A percentile compares a stretch with the other conserved stretches of the same genome.
Evolutionary conservation across 2,329 filamentous ascomycete species (phyloP).

Genomic region (Xylariomycetidae sp.): DNA sequence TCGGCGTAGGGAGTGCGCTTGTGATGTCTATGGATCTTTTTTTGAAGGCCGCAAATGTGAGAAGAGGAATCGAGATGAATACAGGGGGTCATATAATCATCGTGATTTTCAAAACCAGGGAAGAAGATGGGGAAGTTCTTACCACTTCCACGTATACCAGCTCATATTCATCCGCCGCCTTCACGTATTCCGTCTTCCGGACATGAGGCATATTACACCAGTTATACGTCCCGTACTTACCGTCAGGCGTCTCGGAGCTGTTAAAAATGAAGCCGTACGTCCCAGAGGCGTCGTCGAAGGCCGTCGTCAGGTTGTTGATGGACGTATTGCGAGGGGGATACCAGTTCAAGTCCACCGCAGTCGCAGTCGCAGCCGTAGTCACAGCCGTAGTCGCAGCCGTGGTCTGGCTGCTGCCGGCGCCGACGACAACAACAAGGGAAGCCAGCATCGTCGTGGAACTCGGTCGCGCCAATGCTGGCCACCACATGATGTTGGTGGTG

Average conservation of each 20-base stretch:
- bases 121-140: no score
- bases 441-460: background rate
- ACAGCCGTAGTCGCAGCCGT: background rate
- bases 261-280: conserved; percentile 73
- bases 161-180: conserved; percentile 49
- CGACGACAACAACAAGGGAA: background rate
- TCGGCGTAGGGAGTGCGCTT: conserved; percentile 76
- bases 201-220: conserved; percentile 89
- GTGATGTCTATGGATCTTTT: conserved; percentile 73
- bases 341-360: conserved; percentile 51
- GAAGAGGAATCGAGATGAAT: background rate
- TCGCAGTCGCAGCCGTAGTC: background rate
- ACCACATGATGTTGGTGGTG: background rate
- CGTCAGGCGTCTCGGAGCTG: conserved; percentile 52
- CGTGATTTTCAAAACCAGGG: no score
- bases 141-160: conserved; percentile 74
- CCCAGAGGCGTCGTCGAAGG: conserved; percentile 51
- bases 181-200: conserved; percentile 59
- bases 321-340: conserved; percentile 48
- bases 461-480: background rate
- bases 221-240: conserved; percentile 63
- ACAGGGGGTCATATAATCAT: conserved; percentile 12
- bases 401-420: background rate
- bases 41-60: no score
- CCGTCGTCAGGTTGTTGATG: conserved; percentile 58